These are phyloP conservation scores for Diaporthe sp. DNA, from an alignment of 2,329 filamentous ascomycete species.

Conservation along the genomic window DNA sequence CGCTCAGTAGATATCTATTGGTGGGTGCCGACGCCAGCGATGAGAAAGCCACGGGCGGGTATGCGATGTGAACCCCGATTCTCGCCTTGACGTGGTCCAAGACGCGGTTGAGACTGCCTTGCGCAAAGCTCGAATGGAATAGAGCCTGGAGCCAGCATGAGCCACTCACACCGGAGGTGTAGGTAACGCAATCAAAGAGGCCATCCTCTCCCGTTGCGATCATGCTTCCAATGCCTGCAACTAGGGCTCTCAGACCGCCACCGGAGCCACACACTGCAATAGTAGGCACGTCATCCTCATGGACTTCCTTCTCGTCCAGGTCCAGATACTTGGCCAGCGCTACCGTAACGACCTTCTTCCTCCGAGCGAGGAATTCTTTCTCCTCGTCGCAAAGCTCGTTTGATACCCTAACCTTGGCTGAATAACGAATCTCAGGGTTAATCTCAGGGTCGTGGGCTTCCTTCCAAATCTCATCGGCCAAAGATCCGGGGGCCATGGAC, in stretches of 20 bases:
- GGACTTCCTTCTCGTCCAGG: constrained; percentile 81
- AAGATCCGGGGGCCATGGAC: constrained; percentile 85
- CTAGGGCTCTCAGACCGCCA: constrained; percentile 87
- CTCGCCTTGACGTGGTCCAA: constrained; percentile 89
- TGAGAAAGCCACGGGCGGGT: constrained; percentile 84
- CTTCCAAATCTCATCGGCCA: constrained; percentile 93
- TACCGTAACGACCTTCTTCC: constrained; percentile 74
- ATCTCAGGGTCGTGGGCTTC: constrained; percentile 86
- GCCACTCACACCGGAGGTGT: constrained; percentile 94
- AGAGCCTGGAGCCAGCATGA: constrained; percentile 95
- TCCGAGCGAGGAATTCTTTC: constrained; percentile 75
- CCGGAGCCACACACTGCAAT: constrained; percentile 97
- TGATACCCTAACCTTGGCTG: constrained; percentile 85
- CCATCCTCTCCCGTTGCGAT: constrained; percentile 87
- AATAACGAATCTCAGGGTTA: constrained; percentile 88
- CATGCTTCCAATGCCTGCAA: constrained; percentile 90
- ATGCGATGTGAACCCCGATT: constrained; percentile 89
- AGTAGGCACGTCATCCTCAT: constrained; percentile 90
- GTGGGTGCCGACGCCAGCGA: constrained; percentile 89
- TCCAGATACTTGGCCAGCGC: constrained; percentile 86
- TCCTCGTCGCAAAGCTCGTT: constrained; percentile 86
- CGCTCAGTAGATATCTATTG: constrained; percentile 89
- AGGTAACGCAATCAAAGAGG: constrained; percentile 92
- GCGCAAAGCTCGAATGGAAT: constrained; percentile 83
- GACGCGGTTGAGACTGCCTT: constrained; percentile 73